Percentiles rank a stretch among this genome's conserved stretches.
Conservation (phyloP, 768 basidiomycete genomes). For the Multifurca ochricompacta region DNA sequence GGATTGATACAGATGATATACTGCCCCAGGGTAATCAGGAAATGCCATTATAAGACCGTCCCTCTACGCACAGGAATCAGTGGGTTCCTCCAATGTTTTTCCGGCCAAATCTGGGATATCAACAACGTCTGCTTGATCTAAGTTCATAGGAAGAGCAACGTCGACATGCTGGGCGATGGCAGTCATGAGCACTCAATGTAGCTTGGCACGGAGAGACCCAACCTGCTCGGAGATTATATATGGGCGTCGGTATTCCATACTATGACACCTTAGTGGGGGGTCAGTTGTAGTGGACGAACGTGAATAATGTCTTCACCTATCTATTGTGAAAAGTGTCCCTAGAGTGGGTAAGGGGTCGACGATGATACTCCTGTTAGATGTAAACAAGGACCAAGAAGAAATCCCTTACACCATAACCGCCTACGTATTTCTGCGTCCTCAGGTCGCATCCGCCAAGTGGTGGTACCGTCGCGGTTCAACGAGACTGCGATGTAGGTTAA, state of each 20-base stretch:
- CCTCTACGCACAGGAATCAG: conserved; percentile 19
- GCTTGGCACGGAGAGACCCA: background rate
- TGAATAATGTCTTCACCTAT: conserved; percentile 16
- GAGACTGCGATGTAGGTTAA: conserved; percentile 8
- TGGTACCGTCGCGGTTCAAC: conserved; percentile 23
- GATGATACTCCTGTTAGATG: too few species aligned
- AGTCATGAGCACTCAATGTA: background rate
- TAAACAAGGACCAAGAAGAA: background rate
- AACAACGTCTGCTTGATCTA: conserved; percentile 20
- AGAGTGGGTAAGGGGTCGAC: background rate
- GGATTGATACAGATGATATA: conserved; percentile 17
- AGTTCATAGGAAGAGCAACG: conserved; percentile 22
- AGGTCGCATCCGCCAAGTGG: conserved; percentile 22
- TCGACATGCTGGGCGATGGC: conserved; percentile 18
- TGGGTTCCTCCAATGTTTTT: conserved; percentile 20
- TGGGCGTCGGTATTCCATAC: conserved; percentile 20
- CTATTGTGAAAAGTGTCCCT: conserved; percentile 22
- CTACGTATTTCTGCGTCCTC: conserved; percentile 22
- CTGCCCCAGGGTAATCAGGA: conserved; percentile 1
- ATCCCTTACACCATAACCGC: conserved; percentile 23
- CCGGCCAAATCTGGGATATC: conserved; percentile 14
- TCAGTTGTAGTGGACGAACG: background rate
- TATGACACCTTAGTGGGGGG: conserved; percentile 5
- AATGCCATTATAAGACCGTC: background rate
- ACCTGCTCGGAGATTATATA: conserved; percentile 24